Evolutionary conservation across 306 rosid species (phyloP).

Genomic region (Hippophae gyantsensis): DNA sequence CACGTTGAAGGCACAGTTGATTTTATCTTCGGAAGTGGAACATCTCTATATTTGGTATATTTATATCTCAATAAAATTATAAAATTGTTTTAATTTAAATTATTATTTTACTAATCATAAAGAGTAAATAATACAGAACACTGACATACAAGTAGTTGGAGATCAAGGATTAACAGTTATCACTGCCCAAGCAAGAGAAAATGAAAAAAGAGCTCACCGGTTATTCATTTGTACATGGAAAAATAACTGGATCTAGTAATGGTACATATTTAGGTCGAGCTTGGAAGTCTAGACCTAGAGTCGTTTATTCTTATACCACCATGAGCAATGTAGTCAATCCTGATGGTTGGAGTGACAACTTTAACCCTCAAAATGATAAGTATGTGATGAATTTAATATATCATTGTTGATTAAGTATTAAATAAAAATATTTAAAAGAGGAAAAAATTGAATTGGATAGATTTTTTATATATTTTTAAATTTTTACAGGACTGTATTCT

Average conservation of each 20-base stretch:
- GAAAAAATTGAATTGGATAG: too few species aligned
- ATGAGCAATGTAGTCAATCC: slow-evolving; percentile 21
- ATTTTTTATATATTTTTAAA: too few species aligned
- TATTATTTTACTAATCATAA: not conserved
- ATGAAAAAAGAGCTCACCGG: slow-evolving; percentile 2
- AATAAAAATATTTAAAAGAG: too few species aligned
- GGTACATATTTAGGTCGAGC: slow-evolving; percentile 45
- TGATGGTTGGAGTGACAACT: slow-evolving; percentile 33
- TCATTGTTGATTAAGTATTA: too few species aligned
- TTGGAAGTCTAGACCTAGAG: slow-evolving; percentile 36
- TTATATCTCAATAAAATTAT: not conserved
- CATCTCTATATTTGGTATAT: slow-evolving; percentile 35
- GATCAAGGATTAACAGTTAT: slow-evolving; percentile 24
- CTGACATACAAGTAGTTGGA: slow-evolving; percentile 16
- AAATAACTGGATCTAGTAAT: slow-evolving; percentile 24
- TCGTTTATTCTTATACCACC: slow-evolving; percentile 30
- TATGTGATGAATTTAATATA: not conserved
- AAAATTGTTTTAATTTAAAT: not conserved
- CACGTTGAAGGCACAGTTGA: slow-evolving; percentile 36
- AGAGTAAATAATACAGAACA: slow-evolving; percentile 22
- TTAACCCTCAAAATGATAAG: slow-evolving; percentile 9
- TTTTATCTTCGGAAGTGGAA: slow-evolving; percentile 36
- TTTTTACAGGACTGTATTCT: slow-evolving; percentile 23
- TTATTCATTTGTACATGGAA: slow-evolving; percentile 48
- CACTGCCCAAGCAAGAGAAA: slow-evolving; percentile 36